These are phyloP conservation scores for Cladosporium austrohemisphaericum DNA, from an alignment of 2,329 filamentous ascomycete species.

Conservation along the genomic window DNA sequence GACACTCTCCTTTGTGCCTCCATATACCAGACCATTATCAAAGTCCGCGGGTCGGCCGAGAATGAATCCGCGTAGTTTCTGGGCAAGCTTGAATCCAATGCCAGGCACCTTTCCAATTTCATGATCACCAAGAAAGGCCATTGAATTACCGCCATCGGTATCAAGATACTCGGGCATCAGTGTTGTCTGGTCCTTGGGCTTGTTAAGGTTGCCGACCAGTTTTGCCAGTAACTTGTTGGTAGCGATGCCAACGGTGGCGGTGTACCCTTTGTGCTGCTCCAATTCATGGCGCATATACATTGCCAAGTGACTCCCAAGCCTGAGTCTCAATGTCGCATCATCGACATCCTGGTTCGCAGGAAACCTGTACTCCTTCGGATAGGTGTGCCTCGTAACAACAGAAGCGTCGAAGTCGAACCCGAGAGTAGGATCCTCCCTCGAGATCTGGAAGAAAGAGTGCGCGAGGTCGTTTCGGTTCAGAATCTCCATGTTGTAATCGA, in stretches of 20 bases:
- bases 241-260: slow-evolving; percentile 80
- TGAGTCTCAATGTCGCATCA: slow-evolving; percentile 53
- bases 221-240: slow-evolving; percentile 86
- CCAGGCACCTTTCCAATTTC: slow-evolving; percentile 79
- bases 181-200: slow-evolving; percentile 83
- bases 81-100: slow-evolving; percentile 75
- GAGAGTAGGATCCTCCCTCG: slow-evolving; percentile 66
- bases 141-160: slow-evolving; percentile 47
- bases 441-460: slow-evolving; percentile 76
- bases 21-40: slow-evolving; percentile 46
- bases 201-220: slow-evolving; percentile 76
- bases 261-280: slow-evolving; percentile 75
- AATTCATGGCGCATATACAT: slow-evolving; percentile 67
- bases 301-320: slow-evolving; percentile 78
- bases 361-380: slow-evolving; percentile 36
- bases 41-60: slow-evolving; percentile 45
- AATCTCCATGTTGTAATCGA: slow-evolving; percentile 73
- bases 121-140: slow-evolving; percentile 69
- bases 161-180: slow-evolving; percentile 58
- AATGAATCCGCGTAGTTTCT: slow-evolving; percentile 62
- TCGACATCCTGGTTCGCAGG: slow-evolving; percentile 15
- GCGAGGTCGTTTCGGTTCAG: slow-evolving; percentile 63
- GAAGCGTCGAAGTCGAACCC: slow-evolving; percentile 79
- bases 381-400: slow-evolving; percentile 61
- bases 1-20: slow-evolving; percentile 53